phyloP scores from a whole-genome alignment of 495 filamentous ascomycete genomes.

The Cercophora sp. region DNA sequence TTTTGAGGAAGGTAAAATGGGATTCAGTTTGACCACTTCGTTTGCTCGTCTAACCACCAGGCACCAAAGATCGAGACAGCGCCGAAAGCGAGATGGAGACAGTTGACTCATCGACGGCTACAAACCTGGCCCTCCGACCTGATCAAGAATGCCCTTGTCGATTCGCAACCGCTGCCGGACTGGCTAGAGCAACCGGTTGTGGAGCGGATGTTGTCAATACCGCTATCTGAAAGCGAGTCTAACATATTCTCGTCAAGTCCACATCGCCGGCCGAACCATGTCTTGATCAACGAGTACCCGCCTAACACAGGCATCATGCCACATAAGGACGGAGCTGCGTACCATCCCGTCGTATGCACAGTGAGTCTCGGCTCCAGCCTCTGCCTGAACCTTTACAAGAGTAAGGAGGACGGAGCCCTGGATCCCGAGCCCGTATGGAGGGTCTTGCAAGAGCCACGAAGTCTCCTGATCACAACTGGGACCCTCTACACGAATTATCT shows the following conservation, averaged over 20 bases:
- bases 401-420: slow-evolving; percentile 49
- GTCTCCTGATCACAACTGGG: slow-evolving; percentile 68
- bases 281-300: slow-evolving; percentile 87
- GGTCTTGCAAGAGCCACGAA: slow-evolving; percentile 83
- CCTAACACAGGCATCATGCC: slow-evolving; percentile 92
- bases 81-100: slow-evolving; percentile 77
- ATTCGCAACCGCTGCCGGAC: slow-evolving; percentile 60
- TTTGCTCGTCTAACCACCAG: slow-evolving; percentile 16
- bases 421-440: slow-evolving; percentile 53
- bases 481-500: slow-evolving; percentile 67
- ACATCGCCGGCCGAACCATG: slow-evolving; percentile 79
- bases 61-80: slow-evolving; percentile 47
- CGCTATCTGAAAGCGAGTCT: slow-evolving; percentile 28
- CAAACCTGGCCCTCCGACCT: slow-evolving; percentile 87
- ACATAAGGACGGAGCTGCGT: slow-evolving; percentile 89
- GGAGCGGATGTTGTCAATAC: slow-evolving; percentile 56
- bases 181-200: slow-evolving; percentile 75
- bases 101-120: slow-evolving; percentile 78
- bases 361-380: slow-evolving; percentile 75
- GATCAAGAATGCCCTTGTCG: slow-evolving; percentile 67
- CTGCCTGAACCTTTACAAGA: slow-evolving; percentile 74
- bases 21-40: neutral
- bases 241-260: slow-evolving; percentile 67
- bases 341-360: slow-evolving; percentile 83
- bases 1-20: slow-evolving; percentile 62